phyloP scores from a whole-genome alignment of 805 yeast species.

The Kodamaea neixiangensis region DNA sequence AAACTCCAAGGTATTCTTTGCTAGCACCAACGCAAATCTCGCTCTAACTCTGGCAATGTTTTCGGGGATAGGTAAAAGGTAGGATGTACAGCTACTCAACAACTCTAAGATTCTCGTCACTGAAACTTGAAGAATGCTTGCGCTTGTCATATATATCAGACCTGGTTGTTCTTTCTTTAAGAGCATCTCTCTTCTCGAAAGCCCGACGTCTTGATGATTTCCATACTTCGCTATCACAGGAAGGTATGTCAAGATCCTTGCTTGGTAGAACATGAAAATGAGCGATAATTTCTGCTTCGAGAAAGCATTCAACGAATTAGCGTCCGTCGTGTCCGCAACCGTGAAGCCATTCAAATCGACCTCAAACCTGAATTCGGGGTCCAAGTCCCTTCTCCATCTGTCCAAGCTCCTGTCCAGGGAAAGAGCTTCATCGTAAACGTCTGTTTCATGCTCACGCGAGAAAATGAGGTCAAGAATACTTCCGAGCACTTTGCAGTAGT shows the following conservation, averaged over 20 bases:
- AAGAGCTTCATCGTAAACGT: constrained; percentile 29
- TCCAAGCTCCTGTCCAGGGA: constrained; percentile 67
- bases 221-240: constrained; percentile 45
- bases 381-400: constrained; percentile 74
- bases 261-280: constrained; percentile 46
- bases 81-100: constrained; percentile 43
- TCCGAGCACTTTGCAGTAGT: constrained; percentile 73
- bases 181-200: constrained; percentile 38
- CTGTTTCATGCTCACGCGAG: constrained; percentile 41
- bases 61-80: constrained; percentile 61
- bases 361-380: constrained; percentile 60
- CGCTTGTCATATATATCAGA: constrained; percentile 48
- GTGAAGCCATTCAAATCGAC: constrained; percentile 59
- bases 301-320: constrained; percentile 26
- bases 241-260: constrained; percentile 42
- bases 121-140: constrained; percentile 69
- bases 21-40: constrained; percentile 62
- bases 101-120: constrained; percentile 59
- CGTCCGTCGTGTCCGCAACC: constrained; percentile 30
- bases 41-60: constrained; percentile 64
- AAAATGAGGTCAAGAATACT: constrained; percentile 70
- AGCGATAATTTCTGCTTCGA: constrained; percentile 54
- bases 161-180: constrained; percentile 38
- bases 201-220: constrained; percentile 42
- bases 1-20: constrained; percentile 78